Conservation (phyloP, 2,329 filamentous ascomycete genomes). For the Colletotrichum sp. region DNA sequence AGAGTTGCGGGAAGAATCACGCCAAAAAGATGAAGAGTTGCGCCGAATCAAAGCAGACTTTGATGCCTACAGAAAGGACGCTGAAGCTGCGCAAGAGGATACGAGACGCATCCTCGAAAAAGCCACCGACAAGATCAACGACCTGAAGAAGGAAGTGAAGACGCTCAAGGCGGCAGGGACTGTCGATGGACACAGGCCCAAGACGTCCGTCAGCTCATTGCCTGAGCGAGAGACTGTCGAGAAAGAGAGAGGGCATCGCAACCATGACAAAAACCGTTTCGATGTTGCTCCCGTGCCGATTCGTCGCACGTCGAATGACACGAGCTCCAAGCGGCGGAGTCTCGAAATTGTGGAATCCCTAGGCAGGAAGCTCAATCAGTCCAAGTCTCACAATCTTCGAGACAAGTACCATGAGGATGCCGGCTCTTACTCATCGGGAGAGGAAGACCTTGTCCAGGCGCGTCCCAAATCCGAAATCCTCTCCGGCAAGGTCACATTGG, state of each 20-base stretch:
- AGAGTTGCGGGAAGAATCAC: conserved; percentile 40
- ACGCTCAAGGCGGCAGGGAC: conserved; percentile 40
- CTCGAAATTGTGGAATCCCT: conserved; percentile 29
- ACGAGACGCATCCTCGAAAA: conserved; percentile 59
- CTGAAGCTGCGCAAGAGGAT: conserved; percentile 58
- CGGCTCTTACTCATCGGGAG: not conserved
- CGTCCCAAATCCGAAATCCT: conserved; percentile 15
- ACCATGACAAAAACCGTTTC: not conserved
- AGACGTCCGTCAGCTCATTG: not conserved
- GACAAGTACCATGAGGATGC: conserved; percentile 39
- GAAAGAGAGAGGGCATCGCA: not conserved
- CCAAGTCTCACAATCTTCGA: conserved; percentile 32
- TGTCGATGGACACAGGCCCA: conserved; percentile 7
- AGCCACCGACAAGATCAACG: conserved; percentile 61
- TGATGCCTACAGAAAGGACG: conserved; percentile 57
- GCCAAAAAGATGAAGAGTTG: conserved; percentile 55
- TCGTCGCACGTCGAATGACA: not conserved
- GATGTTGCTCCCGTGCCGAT: conserved; percentile 8
- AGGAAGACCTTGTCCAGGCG: not conserved
- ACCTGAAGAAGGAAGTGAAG: conserved; percentile 59
- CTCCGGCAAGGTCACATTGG: conserved; percentile 23
- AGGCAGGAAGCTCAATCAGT: conserved; percentile 22
- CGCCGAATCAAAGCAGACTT: conserved; percentile 56
- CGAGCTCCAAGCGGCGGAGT: conserved; percentile 21
- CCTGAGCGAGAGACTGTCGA: not conserved